Evolutionary conservation across 306 rosid species (phyloP), one percentile per base, ranked within the genome.

Genomic region (Inga laurina): DNA sequence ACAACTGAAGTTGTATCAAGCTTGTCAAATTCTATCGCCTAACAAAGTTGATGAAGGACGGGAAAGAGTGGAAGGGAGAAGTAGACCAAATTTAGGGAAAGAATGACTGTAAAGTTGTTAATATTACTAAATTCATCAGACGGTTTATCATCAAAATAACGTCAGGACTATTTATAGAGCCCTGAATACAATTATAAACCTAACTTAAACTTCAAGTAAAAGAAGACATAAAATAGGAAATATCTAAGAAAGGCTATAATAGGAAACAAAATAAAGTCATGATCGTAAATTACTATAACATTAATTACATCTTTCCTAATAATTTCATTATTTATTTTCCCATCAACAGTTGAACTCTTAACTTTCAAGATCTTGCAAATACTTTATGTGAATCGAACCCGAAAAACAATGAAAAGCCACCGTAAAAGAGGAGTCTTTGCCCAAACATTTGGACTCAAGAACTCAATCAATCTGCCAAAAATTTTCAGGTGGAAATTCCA

Each of bases 1-100:
- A 79, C 43, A 65, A 66, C 24, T 35, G 22, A 64, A 7, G 37
- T n/a, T 24, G 67, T 74, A 32, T 80, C 83, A 82, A 76, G 59
- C 72, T 52, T 52, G 43, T 82, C 70, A 86, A 61, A 82, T 21
- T 75, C 24, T 75, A 64, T 27, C 8, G 18, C 69, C 37, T 5
- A 30, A 64, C 39, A 24, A 18, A 64, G 68, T 62, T 62, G 16
- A 24, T 4, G 66, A 22, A 22, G 32, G 66, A 21, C 13, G 15
- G 32, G 66, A 1, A 22, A n/a, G 30, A 10, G 30, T 57, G 64
- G 24, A 22, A 15, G 15, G 66, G 65, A n/a, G 65, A 57, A 0
- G 5, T 8, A n/a, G 65, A 57, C 30, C 12, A 57, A 57, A 57
- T n/a, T 57, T n/a, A 57, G 65, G 22, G 62, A 59, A 32, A 22